These are phyloP conservation scores for Metrosideros polymorpha DNA, from an alignment of 441 rosid species.

Conservation along the genomic window DNA sequence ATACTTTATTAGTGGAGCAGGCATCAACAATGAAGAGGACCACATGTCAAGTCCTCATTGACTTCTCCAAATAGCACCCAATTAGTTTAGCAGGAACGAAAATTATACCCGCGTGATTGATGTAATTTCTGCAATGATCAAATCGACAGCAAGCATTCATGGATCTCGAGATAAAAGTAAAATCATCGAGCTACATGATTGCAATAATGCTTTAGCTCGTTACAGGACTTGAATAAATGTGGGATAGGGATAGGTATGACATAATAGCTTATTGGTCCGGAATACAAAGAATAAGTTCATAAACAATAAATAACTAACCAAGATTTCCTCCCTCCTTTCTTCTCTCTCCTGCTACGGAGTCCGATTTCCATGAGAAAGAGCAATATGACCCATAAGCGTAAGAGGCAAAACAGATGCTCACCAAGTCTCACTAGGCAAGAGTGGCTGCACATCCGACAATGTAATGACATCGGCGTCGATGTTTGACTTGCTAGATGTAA, in stretches of 20 bases:
- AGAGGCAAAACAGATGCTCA: not conserved
- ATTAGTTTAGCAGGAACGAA: too few species aligned
- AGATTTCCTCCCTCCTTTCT: not conserved
- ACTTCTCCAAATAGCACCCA: not conserved
- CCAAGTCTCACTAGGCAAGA: not conserved
- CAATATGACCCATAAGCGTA: not conserved
- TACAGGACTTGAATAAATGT: not conserved
- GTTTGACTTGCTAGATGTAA: not conserved
- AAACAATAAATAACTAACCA: not conserved
- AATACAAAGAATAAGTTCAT: not conserved
- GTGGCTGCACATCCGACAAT: not conserved
- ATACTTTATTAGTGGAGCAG: not conserved
- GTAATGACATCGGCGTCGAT: not conserved
- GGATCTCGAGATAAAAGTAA: not conserved
- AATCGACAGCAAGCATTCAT: not conserved
- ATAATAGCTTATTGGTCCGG: not conserved
- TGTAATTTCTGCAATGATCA: not conserved
- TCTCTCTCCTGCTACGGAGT: too few species aligned
- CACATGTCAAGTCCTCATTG: not conserved
- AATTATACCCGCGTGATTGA: too few species aligned
- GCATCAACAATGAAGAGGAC: not conserved
- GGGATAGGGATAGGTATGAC: too few species aligned
- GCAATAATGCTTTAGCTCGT: not conserved
- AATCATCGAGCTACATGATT: not conserved
- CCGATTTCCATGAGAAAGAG: too few species aligned